phyloP scores from a whole-genome alignment of 441 rosid genomes.

The Adansonia madagascariensis region DNA sequence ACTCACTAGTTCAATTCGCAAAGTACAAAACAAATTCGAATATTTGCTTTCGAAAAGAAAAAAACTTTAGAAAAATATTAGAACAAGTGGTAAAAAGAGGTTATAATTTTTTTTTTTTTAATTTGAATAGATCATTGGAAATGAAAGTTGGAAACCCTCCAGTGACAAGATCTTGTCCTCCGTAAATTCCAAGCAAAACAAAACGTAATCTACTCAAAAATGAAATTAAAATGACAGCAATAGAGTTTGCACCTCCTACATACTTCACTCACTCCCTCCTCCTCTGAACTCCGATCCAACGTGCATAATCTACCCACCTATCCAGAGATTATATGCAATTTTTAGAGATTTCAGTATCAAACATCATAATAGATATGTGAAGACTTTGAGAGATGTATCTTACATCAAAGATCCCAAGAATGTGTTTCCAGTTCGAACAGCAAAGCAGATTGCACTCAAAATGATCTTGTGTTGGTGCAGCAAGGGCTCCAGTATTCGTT shows the following conservation, averaged over 20 bases:
- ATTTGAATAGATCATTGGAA: not conserved
- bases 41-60: not conserved
- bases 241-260: not conserved
- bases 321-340: not conserved
- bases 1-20: not conserved
- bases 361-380: not conserved
- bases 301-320: conserved; percentile 80
- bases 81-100: not conserved
- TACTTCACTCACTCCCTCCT: conserved; percentile 40
- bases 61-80: not conserved
- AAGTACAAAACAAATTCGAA: not conserved
- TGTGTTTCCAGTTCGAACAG: conserved; percentile 71
- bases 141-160: not conserved
- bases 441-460: conserved; percentile 62
- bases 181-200: not conserved
- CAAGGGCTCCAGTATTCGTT: conserved; percentile 62
- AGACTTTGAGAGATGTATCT: conserved; percentile 25
- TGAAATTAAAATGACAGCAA: not conserved
- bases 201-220: not conserved
- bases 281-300: conserved; percentile 61
- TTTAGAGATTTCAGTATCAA: not conserved
- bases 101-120: not conserved
- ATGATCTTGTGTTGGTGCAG: conserved; percentile 53
- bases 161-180: not conserved
- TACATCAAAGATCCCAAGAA: conserved; percentile 74